These are phyloP conservation scores for Lichtheimia corymbifera DNA, from an alignment of 371 early-diverging fungal species.

Conservation along the genomic window DNA sequence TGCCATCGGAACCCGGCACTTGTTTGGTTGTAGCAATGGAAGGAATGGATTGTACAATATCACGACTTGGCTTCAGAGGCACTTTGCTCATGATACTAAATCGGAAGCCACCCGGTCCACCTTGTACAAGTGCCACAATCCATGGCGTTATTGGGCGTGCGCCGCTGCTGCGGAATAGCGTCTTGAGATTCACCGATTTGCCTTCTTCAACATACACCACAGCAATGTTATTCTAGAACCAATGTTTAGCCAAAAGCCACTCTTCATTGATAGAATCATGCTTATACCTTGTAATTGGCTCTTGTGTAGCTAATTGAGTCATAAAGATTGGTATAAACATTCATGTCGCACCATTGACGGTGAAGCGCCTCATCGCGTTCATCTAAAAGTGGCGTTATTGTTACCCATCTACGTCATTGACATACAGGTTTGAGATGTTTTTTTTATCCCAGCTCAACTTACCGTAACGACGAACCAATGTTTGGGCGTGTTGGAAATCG, in stretches of 20 bases:
- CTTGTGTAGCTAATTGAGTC: conserved; percentile 23
- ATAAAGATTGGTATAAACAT: conserved; percentile 30
- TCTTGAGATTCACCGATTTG: conserved; percentile 9
- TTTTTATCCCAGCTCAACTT: background rate
- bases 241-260: background rate
- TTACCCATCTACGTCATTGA: background rate
- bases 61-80: background rate
- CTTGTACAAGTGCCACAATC: conserved; percentile 41
- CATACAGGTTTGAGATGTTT: background rate
- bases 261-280: conserved; percentile 8
- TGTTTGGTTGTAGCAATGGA: background rate
- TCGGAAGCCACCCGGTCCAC: conserved; percentile 30
- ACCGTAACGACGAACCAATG: conserved; percentile 28
- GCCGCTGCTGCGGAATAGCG: conserved; percentile 2
- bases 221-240: conserved; percentile 42
- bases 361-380: conserved; percentile 20
- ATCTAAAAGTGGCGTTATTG: conserved; percentile 9
- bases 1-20: conserved; percentile 5
- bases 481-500: conserved; percentile 27
- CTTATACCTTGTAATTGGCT: conserved; percentile 30
- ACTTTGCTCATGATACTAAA: conserved; percentile 28
- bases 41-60: background rate
- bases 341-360: conserved; percentile 29
- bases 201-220: conserved; percentile 47
- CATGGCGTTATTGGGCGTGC: conserved; percentile 27